Conservation (phyloP, 2,329 filamentous ascomycete species). For the Sporothrix globosa region DNA sequence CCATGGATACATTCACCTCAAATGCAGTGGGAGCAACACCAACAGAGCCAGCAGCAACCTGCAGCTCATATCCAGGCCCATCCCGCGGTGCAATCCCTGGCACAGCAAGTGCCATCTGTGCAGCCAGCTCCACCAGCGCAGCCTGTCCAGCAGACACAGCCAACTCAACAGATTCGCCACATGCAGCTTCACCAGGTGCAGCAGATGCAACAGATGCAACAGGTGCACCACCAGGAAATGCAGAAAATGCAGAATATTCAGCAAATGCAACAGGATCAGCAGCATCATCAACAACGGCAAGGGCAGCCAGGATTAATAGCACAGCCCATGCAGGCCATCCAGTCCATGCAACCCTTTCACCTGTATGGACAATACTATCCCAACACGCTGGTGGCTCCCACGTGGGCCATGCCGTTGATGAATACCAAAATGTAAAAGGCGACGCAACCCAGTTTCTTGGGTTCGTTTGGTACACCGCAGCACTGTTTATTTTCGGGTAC, state of each 20-base stretch:
- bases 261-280: background rate
- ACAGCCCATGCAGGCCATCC: background rate
- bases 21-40: background rate
- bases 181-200: background rate
- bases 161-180: background rate
- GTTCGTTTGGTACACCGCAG: background rate
- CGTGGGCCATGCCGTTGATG: slow-evolving; percentile 14
- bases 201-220: background rate
- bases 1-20: background rate
- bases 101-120: background rate
- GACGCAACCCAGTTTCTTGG: background rate
- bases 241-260: background rate
- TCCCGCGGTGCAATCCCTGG: too few relatives aligned
- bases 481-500: background rate
- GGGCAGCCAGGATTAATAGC: background rate
- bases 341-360: background rate
- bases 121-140: background rate
- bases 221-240: background rate
- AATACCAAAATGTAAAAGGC: background rate
- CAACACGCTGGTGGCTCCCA: background rate
- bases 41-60: background rate
- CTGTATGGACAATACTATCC: background rate
- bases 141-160: background rate
- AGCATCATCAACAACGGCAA: background rate
- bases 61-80: background rate